Evolutionary conservation across 148 eudicot species (phyloP).

Genomic region (Rhododendron mucronatum): DNA sequence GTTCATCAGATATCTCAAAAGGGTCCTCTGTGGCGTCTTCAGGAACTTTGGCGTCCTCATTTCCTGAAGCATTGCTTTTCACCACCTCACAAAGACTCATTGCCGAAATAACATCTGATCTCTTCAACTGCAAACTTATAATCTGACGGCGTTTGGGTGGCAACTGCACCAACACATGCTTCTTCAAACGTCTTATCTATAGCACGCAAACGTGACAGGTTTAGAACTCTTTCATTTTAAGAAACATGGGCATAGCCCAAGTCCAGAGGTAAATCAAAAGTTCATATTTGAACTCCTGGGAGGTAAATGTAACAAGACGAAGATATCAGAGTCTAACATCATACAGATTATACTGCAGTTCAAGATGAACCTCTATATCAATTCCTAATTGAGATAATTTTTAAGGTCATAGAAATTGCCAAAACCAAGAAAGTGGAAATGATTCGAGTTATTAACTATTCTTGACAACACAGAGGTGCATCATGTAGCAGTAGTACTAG

Average conservation of each 20-base stretch:
- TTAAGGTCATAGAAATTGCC: background rate
- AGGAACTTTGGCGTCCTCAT: constrained; percentile 24
- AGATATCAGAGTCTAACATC: background rate
- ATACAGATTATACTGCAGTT: background rate
- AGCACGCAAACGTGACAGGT: constrained; percentile 11
- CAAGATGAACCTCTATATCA: background rate
- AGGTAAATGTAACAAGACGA: background rate
- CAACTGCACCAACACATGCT: constrained; percentile 73
- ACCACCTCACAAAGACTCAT: constrained; percentile 29
- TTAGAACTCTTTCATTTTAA: background rate
- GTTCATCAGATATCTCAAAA: constrained; percentile 29
- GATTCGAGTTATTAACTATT: background rate
- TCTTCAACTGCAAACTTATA: constrained; percentile 59
- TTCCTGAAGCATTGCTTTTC: constrained; percentile 26
- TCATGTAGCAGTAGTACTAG: background rate
- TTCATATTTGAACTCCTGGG: background rate
- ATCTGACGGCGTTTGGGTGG: constrained; percentile 96
- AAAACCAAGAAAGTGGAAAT: background rate
- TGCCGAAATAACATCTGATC: constrained; percentile 61
- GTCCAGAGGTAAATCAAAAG: background rate
- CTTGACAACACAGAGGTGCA: background rate
- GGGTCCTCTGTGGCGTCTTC: constrained; percentile 31
- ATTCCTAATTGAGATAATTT: background rate
- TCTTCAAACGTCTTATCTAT: constrained; percentile 95
- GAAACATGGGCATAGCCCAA: background rate